Conservation (phyloP, 805 yeast species). For the Tetrapisispora phaffii region DNA sequence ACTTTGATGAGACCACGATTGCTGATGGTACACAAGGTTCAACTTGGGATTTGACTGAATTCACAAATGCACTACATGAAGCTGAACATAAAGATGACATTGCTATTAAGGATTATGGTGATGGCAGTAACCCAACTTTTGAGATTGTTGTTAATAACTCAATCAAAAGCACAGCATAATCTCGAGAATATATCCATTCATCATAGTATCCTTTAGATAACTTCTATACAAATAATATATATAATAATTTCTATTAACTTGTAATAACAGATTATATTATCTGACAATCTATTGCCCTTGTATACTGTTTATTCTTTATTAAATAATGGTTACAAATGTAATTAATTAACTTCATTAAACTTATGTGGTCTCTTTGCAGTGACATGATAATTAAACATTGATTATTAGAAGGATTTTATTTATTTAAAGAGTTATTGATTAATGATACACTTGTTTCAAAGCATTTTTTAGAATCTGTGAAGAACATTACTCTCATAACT, state of each 20-base stretch:
- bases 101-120: constrained; percentile 63
- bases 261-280: not conserved
- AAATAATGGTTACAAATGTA: not conserved
- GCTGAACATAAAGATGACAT: constrained; percentile 29
- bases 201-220: not conserved
- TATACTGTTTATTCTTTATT: not conserved
- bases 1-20: constrained; percentile 33
- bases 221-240: not conserved
- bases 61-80: constrained; percentile 31
- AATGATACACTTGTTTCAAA: constrained; percentile 12
- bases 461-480: constrained; percentile 21
- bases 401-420: not conserved
- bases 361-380: not conserved
- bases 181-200: not conserved
- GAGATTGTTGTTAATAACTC: constrained; percentile 13
- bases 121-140: constrained; percentile 41
- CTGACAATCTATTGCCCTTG: too few species aligned
- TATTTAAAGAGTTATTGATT: constrained; percentile 4
- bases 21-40: constrained; percentile 32
- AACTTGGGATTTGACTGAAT: constrained; percentile 37
- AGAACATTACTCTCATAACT: constrained; percentile 20
- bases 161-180: constrained; percentile 5
- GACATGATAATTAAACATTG: not conserved
- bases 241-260: not conserved
- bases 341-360: too few species aligned